These are phyloP conservation scores for Suhomyces kunorum DNA, from an alignment of 1,139 yeast species.

Conservation along the genomic window DNA sequence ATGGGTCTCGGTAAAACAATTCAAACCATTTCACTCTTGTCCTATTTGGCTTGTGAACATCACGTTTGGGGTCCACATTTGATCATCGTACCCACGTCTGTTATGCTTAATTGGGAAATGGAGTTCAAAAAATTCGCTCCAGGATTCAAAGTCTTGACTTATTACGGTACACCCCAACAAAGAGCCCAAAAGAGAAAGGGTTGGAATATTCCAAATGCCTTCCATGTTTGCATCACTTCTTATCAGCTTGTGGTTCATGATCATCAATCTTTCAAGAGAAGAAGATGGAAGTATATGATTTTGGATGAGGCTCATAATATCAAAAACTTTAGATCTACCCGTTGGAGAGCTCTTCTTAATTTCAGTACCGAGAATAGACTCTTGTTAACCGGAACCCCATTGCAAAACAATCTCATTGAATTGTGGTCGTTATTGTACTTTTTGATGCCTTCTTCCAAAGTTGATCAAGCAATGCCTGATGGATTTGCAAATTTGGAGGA, in stretches of 20 bases:
- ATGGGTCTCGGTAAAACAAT: conserved; percentile 99
- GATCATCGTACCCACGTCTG: conserved; percentile 96
- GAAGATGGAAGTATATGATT: conserved; percentile 95
- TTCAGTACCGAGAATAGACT: conserved; percentile 90
- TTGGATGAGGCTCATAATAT: conserved; percentile 98
- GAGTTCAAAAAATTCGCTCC: conserved; percentile 98
- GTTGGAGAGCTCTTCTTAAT: conserved; percentile 95
- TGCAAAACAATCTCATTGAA: conserved; percentile 89
- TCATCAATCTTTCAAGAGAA: conserved; percentile 88
- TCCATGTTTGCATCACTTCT: conserved; percentile 96
- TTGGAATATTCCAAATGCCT: conserved; percentile 95
- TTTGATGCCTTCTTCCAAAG: conserved; percentile 87
- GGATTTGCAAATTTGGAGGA: conserved; percentile 96
- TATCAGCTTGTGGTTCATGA: conserved; percentile 96
- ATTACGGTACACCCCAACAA: conserved; percentile 97
- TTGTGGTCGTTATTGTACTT: conserved; percentile 92
- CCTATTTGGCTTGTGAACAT: conserved; percentile 90
- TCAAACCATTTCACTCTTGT: conserved; percentile 84
- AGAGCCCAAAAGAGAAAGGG: conserved; percentile 95
- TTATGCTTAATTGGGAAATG: conserved; percentile 99
- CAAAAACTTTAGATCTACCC: conserved; percentile 90
- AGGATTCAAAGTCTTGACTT: conserved; percentile 92
- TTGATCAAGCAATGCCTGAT: conserved; percentile 76
- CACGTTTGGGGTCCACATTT: conserved; percentile 98
- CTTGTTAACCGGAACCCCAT: conserved; percentile 91